Percentiles rank a stretch among this genome's conserved stretches.
Conservation (phyloP, 2,329 filamentous ascomycete genomes). For the Sclerotinia glacialis region DNA sequence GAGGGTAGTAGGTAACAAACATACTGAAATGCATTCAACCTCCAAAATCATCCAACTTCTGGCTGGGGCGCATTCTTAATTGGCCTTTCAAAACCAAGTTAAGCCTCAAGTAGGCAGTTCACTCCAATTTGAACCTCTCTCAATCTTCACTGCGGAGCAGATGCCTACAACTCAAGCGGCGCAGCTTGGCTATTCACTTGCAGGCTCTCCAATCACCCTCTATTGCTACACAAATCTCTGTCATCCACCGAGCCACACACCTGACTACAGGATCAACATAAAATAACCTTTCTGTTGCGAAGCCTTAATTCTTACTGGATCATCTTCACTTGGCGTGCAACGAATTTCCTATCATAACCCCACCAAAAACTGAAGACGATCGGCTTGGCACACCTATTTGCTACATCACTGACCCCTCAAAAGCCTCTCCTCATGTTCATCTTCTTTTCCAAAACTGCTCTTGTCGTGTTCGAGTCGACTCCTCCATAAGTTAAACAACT, state of each 20-base stretch:
- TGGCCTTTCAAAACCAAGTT: not conserved
- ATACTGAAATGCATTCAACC: too few relatives aligned
- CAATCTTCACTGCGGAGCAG: not conserved
- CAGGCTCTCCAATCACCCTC: not conserved
- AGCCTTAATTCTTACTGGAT: conserved; percentile 3
- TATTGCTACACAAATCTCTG: not conserved
- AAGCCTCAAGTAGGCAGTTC: not conserved
- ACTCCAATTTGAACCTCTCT: not conserved
- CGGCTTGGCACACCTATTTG: conserved; percentile 4
- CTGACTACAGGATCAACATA: conserved; percentile 4
- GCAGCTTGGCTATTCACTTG: not conserved
- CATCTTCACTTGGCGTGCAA: conserved; percentile 2
- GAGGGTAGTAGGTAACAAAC: too few relatives aligned
- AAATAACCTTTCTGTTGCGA: not conserved
- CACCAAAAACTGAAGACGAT: conserved; percentile 3
- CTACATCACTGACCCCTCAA: conserved; percentile 7
- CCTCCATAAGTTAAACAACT: conserved; percentile 21
- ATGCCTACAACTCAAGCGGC: not conserved
- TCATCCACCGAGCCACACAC: not conserved
- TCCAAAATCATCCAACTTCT: not conserved
- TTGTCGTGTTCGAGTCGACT: conserved; percentile 9
- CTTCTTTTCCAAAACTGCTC: not conserved
- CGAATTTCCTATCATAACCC: conserved; percentile 13
- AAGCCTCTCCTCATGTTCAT: not conserved
- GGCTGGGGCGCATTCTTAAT: not conserved